Conservation (phyloP, 2,329 filamentous ascomycete genomes). For the Venturia carpophila region DNA sequence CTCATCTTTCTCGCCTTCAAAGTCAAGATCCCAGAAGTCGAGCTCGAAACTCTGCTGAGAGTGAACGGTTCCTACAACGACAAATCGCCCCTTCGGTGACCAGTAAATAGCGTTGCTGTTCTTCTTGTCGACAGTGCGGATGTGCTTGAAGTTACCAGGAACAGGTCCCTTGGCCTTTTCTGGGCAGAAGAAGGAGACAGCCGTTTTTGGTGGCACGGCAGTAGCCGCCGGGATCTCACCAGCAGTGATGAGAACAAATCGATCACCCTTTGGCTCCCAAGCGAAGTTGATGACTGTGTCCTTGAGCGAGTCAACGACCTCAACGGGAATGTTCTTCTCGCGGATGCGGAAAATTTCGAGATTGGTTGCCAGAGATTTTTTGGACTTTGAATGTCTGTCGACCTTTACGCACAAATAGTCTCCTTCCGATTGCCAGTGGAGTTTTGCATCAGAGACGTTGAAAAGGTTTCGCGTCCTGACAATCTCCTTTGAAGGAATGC, state of each 20-base stretch:
- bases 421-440: constrained; percentile 96
- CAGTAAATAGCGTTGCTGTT: constrained; percentile 99
- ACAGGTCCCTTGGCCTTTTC: constrained; percentile 81
- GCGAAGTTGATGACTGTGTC: constrained; percentile 99
- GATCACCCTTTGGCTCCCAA: constrained; percentile 96
- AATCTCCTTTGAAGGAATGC: constrained; percentile 86
- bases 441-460: constrained; percentile 93
- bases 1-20: constrained; percentile 92
- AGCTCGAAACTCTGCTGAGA: constrained; percentile 91
- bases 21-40: constrained; percentile 97
- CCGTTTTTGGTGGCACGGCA: constrained; percentile 85
- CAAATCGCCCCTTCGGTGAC: constrained; percentile 92
- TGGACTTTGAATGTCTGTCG: constrained; percentile 96
- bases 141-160: constrained; percentile 85
- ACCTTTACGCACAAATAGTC: constrained; percentile 97
- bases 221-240: constrained; percentile 71
- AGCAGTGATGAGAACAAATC: constrained; percentile 94
- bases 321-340: constrained; percentile 96
- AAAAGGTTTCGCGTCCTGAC: constrained; percentile 94
- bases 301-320: constrained; percentile 96
- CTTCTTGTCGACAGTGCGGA: constrained; percentile 95
- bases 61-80: constrained; percentile 85
- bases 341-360: constrained; percentile 96
- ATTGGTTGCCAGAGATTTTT: constrained; percentile 95
- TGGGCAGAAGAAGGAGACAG: constrained; percentile 92